Base-by-base conservation (phyloP, 345 rosid genomes). In the Luvunga scandens region DNA sequence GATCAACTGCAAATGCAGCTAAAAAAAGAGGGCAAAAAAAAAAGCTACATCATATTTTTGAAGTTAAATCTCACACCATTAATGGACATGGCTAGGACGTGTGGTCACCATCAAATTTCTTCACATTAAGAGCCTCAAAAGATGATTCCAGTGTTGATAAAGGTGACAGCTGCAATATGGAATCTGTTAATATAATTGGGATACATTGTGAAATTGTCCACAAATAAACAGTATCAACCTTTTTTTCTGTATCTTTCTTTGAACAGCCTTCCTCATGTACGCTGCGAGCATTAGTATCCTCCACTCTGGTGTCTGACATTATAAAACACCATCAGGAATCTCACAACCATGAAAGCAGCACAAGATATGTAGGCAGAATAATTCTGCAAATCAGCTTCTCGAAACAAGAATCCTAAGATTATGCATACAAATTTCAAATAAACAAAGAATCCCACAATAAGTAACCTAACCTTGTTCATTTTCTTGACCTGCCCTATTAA, bases 1-100 rank as follows among this genome's bases (percentile, higher is more conserved):
- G 99, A 87, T 93, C 99, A 83, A 95, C 98, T 3, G 94, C 89
- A 86, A 95, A 93, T 65, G 98, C 96, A 89, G 84, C 99, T 95
- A 87, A 61, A 77, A 87, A 75, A 57, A 63, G 68, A 80, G 9
- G 2, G 39, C 1, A 2, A 7, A 0, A 0, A 36, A 36, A 80
- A 27, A 25, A 70, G 82, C 64, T 14, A 38, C 31, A 61, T 85
- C 34, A 84, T 28, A 72, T 7, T 59, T 73, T 59, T 48, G 19
- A 81, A 80, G 53, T 75, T 67, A 75, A 71, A 28, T 75, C 61
- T 64, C 71, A 78, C 65, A 73, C 39, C 19, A 66, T 28, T 22
- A 68, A 78, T 63, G 73, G 24, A 70, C 65, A 56, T 34, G 71
- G 69, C 68, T 70, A 45, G 38, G 83, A 78, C 69, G 63, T 30